Conservation (phyloP, 108 stramenopile species). For the Aurantiochytrium sp. region DNA sequence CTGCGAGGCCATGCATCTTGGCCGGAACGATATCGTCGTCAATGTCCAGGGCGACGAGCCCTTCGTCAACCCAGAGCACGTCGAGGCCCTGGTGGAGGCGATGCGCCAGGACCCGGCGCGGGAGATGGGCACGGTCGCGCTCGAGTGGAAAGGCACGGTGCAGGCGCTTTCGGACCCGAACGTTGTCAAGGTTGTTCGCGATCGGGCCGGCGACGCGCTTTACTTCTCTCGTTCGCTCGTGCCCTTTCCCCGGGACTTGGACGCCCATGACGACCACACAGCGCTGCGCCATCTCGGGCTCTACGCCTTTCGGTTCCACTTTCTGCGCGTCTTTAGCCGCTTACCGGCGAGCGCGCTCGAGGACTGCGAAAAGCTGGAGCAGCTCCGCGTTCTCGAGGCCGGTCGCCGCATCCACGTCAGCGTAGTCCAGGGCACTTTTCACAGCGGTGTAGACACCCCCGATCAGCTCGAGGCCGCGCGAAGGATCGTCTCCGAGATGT, state of each 20-base stretch:
- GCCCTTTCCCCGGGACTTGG: neutral
- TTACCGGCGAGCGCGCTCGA: neutral
- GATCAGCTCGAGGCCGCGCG: neutral
- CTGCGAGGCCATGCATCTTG: neutral
- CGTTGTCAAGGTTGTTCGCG: neutral
- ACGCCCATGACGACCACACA: neutral
- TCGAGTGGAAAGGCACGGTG: neutral
- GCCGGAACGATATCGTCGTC: neutral
- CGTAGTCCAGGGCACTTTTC: neutral
- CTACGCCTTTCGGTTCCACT: conserved; percentile 5
- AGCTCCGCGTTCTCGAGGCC: conserved; percentile 1
- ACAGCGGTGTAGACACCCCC: neutral
- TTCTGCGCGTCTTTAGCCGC: neutral
- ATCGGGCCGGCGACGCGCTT: neutral
- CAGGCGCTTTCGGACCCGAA: neutral
- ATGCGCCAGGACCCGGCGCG: neutral
- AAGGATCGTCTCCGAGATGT: too few relatives aligned
- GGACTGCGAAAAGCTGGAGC: neutral
- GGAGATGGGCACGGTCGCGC: conserved; percentile 2
- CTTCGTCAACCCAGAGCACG: neutral
- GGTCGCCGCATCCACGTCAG: neutral
- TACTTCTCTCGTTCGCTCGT: neutral
- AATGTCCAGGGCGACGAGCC: conserved; percentile 27
- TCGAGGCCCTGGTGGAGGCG: neutral
- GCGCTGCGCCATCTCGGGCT: neutral